Evolutionary conservation across 441 rosid genomes (phyloP), one percentile per base, ranked within the genome.

Genomic region (Jatropha podagrica): DNA sequence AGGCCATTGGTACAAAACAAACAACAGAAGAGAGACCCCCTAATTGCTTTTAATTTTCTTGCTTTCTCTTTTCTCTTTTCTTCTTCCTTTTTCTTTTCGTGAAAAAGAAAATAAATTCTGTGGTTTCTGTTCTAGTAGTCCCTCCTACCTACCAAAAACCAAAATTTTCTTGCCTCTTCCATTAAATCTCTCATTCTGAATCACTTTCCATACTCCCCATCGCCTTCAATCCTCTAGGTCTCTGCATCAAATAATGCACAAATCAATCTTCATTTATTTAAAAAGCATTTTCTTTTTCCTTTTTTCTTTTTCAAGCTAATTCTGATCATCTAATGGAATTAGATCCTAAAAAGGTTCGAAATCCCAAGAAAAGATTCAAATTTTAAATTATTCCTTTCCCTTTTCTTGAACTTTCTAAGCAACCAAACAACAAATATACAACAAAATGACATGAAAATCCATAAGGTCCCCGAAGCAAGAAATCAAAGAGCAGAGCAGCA

Each of bases 181-280:
- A 65, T n/a, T 38, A 62, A 2, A 2, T 76, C 74, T 41, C 67
- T 87, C 85, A 89, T 74, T 90, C 95, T 0, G 93, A 88, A 71
- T 95, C 95, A 76, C 88, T 91, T 81, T 90, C 97, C 88, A 87
- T 76, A 37, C 89, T 88, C 73, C 95, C 98, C 95, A 92, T 92
- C n/a, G 93, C 97, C 88, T 92, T 95, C 90, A 95, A 74, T 66
- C 98, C 97, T 86, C 94, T 82, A 14, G 98, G 98, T 80, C 85
- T 90, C 95, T 92, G 88, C 86, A 84, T 77, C 32, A 74, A 41
- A 71, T 54, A 32, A 26, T 42, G 72, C 52, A 26, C 26, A 15
- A 52, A 44, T 70, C n/a, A n/a, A 49, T 46, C 41, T 2, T 42
- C 7, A 38, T 46, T 56, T 49, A 54, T 52, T n/a, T 10, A 4